phyloP scores from a whole-genome alignment of 129 eudicot genomes.

The Gnaphalium uliginosum region DNA sequence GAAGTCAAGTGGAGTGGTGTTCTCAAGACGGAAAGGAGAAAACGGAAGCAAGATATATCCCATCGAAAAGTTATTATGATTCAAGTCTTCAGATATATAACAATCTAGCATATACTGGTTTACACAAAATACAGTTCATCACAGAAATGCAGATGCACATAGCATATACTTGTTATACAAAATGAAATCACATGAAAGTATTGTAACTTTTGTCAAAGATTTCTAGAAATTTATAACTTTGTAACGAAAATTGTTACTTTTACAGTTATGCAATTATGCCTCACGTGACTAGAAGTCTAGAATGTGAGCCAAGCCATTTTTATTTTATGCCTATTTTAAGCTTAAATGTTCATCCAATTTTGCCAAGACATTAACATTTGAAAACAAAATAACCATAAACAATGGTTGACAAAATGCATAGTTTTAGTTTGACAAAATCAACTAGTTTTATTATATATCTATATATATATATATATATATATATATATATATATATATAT shows the following conservation, averaged over 20 bases:
- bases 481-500: too few relatives aligned
- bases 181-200: conserved; percentile 20
- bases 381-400: too few relatives aligned
- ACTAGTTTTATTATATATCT: too few relatives aligned
- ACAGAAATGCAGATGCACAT: conserved; percentile 14
- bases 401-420: too few relatives aligned
- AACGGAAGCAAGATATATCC: conserved; percentile 53
- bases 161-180: neutral
- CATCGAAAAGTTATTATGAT: conserved; percentile 42
- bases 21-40: conserved; percentile 32
- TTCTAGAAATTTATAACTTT: neutral
- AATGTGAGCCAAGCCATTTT: too few relatives aligned
- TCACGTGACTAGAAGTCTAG: too few relatives aligned
- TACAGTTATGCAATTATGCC: too few relatives aligned
- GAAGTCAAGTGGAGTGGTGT: conserved; percentile 27
- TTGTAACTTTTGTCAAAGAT: neutral
- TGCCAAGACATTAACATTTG: too few relatives aligned
- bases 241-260: conserved; percentile 1
- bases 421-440: too few relatives aligned
- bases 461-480: too few relatives aligned
- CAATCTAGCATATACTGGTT: neutral
- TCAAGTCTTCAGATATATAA: neutral
- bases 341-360: too few relatives aligned
- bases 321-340: too few relatives aligned
- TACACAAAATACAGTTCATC: neutral